A percentile compares a stretch with the other conserved stretches of the same genome.
Conservation (phyloP, 345 rosid species). For the Rubroshorea leprosula region DNA sequence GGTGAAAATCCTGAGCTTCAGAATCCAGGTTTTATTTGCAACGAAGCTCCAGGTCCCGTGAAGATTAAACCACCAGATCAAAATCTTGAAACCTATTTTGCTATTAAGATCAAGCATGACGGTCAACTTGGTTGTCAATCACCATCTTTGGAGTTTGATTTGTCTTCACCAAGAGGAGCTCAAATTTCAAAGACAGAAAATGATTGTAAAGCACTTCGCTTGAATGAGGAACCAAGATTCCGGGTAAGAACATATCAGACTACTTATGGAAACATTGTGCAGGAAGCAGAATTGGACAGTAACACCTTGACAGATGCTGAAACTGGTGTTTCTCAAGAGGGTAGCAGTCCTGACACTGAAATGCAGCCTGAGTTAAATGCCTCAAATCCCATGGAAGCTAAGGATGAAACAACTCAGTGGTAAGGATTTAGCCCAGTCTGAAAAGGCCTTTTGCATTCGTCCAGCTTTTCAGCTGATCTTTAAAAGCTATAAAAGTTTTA, state of each 20-base stretch:
- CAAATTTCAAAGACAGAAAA: slow-evolving; percentile 16
- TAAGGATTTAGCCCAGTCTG: slow-evolving; percentile 25
- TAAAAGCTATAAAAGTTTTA: not conserved
- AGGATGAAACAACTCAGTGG: slow-evolving; percentile 25
- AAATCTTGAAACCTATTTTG: slow-evolving; percentile 9
- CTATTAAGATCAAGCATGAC: slow-evolving; percentile 9
- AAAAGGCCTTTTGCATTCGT: no score
- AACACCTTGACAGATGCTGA: slow-evolving; percentile 25
- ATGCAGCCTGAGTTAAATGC: slow-evolving; percentile 15
- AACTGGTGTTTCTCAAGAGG: slow-evolving; percentile 16
- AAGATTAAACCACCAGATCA: slow-evolving; percentile 2
- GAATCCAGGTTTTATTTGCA: slow-evolving; percentile 19
- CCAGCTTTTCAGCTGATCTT: no score
- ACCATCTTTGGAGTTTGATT: slow-evolving; percentile 19
- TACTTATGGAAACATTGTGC: slow-evolving; percentile 16
- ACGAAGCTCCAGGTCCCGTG: slow-evolving; percentile 16
- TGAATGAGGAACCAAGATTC: slow-evolving; percentile 22
- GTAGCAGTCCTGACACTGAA: slow-evolving; percentile 16
- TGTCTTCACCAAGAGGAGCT: slow-evolving; percentile 18
- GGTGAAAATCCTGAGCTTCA: slow-evolving; percentile 25
- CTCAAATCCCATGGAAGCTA: slow-evolving; percentile 22
- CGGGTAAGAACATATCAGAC: slow-evolving; percentile 16
- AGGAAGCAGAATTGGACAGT: slow-evolving; percentile 14
- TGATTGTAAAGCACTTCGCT: slow-evolving; percentile 15
- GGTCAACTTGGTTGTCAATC: slow-evolving; percentile 22